Conservation (phyloP, 345 rosid species). For the Brassica rapa region DNA sequence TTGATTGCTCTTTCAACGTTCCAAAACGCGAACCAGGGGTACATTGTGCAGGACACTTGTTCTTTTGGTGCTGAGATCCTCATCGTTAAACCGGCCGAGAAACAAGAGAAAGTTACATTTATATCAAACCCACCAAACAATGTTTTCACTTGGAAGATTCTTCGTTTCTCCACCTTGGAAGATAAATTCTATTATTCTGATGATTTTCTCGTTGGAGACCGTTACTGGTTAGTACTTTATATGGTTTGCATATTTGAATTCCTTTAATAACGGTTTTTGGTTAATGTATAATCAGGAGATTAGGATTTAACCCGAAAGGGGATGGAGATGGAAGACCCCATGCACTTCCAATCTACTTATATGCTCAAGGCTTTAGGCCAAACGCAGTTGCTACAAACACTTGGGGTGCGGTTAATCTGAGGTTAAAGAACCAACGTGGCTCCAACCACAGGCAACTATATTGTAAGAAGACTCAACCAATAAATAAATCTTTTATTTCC, state of each 20-base stretch:
- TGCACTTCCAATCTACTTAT: constrained; percentile 26
- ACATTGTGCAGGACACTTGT: constrained; percentile 27
- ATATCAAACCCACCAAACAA: constrained; percentile 31
- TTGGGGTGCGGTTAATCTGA: constrained; percentile 35
- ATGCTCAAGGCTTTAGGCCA: constrained; percentile 16
- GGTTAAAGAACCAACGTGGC: constrained; percentile 36
- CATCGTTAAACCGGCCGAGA: constrained; percentile 10
- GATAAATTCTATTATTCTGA: constrained; percentile 22
- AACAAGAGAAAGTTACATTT: constrained; percentile 34
- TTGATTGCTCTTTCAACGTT: constrained; percentile 35
- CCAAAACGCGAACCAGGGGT: constrained; percentile 26
- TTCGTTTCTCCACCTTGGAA: constrained; percentile 36
- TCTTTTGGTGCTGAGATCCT: constrained; percentile 49
- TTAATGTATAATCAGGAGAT: constrained; percentile 20
- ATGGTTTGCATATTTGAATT: neutral
- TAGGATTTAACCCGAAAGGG: constrained; percentile 41
- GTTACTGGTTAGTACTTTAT: constrained; percentile 40
- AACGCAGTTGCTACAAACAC: constrained; percentile 20
- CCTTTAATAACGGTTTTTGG: neutral
- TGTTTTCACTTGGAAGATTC: constrained; percentile 39
- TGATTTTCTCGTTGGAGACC: constrained; percentile 31
- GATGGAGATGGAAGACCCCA: constrained; percentile 24
- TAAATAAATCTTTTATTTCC: neutral
- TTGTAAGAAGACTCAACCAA: constrained; percentile 28
- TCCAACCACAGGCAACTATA: constrained; percentile 21